These are phyloP conservation scores for Pichia cephalocereana DNA, from an alignment of 805 yeast species.

Conservation along the genomic window DNA sequence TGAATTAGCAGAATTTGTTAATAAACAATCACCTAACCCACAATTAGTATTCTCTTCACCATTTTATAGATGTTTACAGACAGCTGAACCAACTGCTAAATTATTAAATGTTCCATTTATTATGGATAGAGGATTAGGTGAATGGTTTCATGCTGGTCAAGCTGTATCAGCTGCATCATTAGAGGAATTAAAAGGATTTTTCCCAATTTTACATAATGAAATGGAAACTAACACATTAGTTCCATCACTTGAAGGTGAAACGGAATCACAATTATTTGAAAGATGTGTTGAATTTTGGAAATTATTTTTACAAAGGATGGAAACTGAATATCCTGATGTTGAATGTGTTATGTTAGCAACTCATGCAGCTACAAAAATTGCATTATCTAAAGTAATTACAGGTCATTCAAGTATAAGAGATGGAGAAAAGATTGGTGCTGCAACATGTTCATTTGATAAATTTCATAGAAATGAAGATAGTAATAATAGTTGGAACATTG, in stretches of 20 bases:
- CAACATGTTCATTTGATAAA: conserved; percentile 77
- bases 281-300: conserved; percentile 51
- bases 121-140: conserved; percentile 81
- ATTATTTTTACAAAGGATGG: conserved; percentile 48
- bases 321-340: conserved; percentile 46
- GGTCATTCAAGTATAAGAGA: conserved; percentile 39
- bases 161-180: conserved; percentile 49
- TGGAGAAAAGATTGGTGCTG: conserved; percentile 47
- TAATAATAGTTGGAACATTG: conserved; percentile 44
- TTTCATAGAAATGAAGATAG: conserved; percentile 27
- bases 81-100: conserved; percentile 62
- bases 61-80: conserved; percentile 82
- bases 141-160: conserved; percentile 78
- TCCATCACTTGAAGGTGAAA: conserved; percentile 68
- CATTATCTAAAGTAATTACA: conserved; percentile 70
- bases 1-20: conserved; percentile 54
- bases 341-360: conserved; percentile 65
- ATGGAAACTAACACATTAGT: conserved; percentile 44
- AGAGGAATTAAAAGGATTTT: conserved; percentile 41
- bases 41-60: conserved; percentile 73
- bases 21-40: conserved; percentile 29
- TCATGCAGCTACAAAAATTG: conserved; percentile 91
- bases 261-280: conserved; percentile 54
- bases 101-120: conserved; percentile 47
- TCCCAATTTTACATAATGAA: conserved; percentile 29